Conservation (phyloP, 202 grass and related monocot species). For the Elaeis oleifera region DNA sequence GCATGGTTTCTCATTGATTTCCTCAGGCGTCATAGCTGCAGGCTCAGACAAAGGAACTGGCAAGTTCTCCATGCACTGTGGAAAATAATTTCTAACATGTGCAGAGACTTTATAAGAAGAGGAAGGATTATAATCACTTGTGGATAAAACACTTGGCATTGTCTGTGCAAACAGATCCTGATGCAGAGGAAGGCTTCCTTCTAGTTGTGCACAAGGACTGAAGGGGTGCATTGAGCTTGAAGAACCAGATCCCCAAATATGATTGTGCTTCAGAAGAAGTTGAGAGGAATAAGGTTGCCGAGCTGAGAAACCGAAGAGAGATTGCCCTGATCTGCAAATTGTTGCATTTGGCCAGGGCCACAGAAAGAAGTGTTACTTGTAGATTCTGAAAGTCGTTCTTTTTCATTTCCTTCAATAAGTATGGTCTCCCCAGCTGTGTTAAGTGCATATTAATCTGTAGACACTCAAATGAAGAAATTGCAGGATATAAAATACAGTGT, state of each 20-base stretch:
- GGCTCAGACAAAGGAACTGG: too few relatives aligned
- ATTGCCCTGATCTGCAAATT: slow-evolving; percentile 33
- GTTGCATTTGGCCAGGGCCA: slow-evolving; percentile 17
- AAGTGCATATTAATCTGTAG: slow-evolving; percentile 1
- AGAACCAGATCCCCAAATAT: slow-evolving; percentile 40
- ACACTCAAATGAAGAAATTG: too few relatives aligned
- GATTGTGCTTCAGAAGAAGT: slow-evolving; percentile 35
- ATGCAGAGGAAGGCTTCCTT: slow-evolving; percentile 32
- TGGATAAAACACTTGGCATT: not conserved
- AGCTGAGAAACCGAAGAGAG: slow-evolving; percentile 33
- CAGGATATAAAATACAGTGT: too few relatives aligned
- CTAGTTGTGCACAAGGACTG: slow-evolving; percentile 35
- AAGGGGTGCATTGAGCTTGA: slow-evolving; percentile 56
- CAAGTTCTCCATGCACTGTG: too few relatives aligned
- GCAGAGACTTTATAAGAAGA: too few relatives aligned
- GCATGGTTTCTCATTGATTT: too few relatives aligned
- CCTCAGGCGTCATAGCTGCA: too few relatives aligned
- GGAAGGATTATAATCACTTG: too few relatives aligned
- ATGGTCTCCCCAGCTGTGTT: slow-evolving; percentile 37
- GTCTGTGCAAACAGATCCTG: not conserved
- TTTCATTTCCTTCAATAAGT: slow-evolving; percentile 30
- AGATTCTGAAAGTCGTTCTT: too few relatives aligned
- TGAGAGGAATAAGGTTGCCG: slow-evolving; percentile 37
- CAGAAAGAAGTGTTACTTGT: too few relatives aligned
- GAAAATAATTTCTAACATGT: too few relatives aligned